Percentiles rank a stretch among this genome's conserved stretches.
These are phyloP conservation scores for Hyphopichia burtonii DNA, from an alignment of 1,139 yeast genomes.

Conservation along the genomic window DNA sequence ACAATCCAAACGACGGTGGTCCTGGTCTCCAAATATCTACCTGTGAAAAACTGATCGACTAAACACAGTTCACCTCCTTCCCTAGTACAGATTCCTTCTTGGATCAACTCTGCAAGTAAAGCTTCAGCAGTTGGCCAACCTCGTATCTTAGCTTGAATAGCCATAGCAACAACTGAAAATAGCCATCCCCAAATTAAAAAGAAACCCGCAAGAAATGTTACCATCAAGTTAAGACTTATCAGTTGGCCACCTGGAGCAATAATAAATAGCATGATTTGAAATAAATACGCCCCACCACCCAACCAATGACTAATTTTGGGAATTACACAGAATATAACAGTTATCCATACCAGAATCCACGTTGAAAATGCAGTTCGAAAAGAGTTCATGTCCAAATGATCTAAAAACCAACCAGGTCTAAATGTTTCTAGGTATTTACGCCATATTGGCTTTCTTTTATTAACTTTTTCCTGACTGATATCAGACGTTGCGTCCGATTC, in stretches of 20 bases:
- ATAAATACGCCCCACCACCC: slow-evolving; percentile 29
- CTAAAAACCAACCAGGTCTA: slow-evolving; percentile 25
- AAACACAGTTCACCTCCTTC: slow-evolving; percentile 22
- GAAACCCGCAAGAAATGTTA: slow-evolving; percentile 15
- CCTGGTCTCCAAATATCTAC: slow-evolving; percentile 27
- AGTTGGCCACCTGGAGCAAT: slow-evolving; percentile 28
- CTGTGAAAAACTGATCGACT: slow-evolving; percentile 21
- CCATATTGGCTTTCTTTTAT: slow-evolving; percentile 8
- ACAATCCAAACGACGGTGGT: slow-evolving; percentile 25
- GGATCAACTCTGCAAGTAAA: slow-evolving; percentile 17
- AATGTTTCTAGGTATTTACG: slow-evolving; percentile 10
- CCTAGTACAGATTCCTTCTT: slow-evolving; percentile 27
- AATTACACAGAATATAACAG: slow-evolving; percentile 24
- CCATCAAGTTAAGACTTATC: slow-evolving; percentile 17
- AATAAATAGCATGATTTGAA: slow-evolving; percentile 29
- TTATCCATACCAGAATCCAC: slow-evolving; percentile 29
- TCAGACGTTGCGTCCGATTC: background rate
- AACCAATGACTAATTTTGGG: slow-evolving; percentile 28
- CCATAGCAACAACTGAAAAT: slow-evolving; percentile 22
- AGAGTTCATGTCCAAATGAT: slow-evolving; percentile 26
- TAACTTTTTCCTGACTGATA: background rate
- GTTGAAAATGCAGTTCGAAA: slow-evolving; percentile 25
- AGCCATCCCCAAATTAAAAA: slow-evolving; percentile 25
- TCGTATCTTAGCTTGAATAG: slow-evolving; percentile 24
- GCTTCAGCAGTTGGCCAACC: slow-evolving; percentile 23